Evolutionary conservation across 495 filamentous ascomycete species (phyloP).

Genomic region (Aspergillus avenaceus): DNA sequence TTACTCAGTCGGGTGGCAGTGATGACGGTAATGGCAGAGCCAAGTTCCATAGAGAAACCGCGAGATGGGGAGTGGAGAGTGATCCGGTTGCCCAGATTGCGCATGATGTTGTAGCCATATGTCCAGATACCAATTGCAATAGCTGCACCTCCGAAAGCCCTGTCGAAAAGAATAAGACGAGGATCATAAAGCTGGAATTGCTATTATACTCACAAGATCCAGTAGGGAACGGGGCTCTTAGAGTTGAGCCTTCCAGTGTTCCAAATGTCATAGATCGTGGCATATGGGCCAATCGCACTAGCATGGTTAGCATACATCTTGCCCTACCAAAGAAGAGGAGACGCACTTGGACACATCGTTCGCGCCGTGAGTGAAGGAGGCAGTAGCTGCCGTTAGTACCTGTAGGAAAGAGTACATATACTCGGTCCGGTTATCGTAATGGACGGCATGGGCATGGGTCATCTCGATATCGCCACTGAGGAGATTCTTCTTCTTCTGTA

Average conservation of each 20-base stretch:
- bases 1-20: conserved; percentile 15
- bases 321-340: neutral
- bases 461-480: conserved; percentile 14
- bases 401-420: conserved; percentile 18
- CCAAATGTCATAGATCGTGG: conserved; percentile 16
- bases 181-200: neutral
- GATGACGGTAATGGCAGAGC: conserved; percentile 14
- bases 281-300: conserved; percentile 16
- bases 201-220: conserved; percentile 13
- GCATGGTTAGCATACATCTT: neutral
- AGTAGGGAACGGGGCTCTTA: conserved; percentile 14
- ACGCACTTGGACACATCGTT: conserved; percentile 19
- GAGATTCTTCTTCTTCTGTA: conserved; percentile 14
- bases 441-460: conserved; percentile 11
- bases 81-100: conserved; percentile 17
- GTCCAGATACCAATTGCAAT: conserved; percentile 18
- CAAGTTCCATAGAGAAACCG: conserved; percentile 18
- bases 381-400: conserved; percentile 13
- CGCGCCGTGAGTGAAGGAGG: conserved; percentile 16
- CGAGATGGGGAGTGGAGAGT: conserved; percentile 17
- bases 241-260: neutral
- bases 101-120: conserved; percentile 22
- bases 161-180: neutral
- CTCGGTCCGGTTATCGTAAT: conserved; percentile 16
- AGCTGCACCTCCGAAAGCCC: conserved; percentile 12